Conservation (phyloP, 768 basidiomycete species). For the Trametes coccinea region DNA sequence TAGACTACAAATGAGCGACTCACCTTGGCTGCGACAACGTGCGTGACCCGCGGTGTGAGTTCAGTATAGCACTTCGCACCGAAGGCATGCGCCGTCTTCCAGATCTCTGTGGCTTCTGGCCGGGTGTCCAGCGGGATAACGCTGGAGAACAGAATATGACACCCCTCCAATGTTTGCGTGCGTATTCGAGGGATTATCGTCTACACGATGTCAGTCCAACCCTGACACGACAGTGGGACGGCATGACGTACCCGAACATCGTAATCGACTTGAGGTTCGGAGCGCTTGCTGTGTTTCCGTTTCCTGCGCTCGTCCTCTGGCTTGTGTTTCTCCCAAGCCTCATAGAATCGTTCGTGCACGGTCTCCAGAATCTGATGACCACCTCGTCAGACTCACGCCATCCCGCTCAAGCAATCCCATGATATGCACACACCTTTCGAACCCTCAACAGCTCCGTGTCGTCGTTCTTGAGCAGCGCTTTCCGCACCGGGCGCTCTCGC, state of each 20-base stretch:
- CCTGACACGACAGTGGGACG: neutral
- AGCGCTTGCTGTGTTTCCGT: slow-evolving; percentile 33
- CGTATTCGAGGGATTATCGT: slow-evolving; percentile 84
- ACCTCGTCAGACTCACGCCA: neutral
- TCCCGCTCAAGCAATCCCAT: neutral
- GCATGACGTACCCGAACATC: slow-evolving; percentile 78
- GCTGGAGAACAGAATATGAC: slow-evolving; percentile 89
- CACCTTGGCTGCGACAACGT: slow-evolving; percentile 91
- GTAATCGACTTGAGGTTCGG: slow-evolving; percentile 37
- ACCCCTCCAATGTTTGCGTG: slow-evolving; percentile 69
- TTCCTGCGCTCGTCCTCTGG: slow-evolving; percentile 29
- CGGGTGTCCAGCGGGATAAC: slow-evolving; percentile 88
- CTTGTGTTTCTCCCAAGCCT: slow-evolving; percentile 53
- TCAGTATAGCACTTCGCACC: slow-evolving; percentile 82
- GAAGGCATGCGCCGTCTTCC: slow-evolving; percentile 84
- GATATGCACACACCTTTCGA: slow-evolving; percentile 49
- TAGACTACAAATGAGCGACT: slow-evolving; percentile 18
- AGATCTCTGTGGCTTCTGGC: slow-evolving; percentile 80
- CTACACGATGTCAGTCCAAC: slow-evolving; percentile 41
- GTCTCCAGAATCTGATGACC: slow-evolving; percentile 73
- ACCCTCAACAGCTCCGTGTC: slow-evolving; percentile 82
- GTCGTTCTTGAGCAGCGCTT: slow-evolving; percentile 84
- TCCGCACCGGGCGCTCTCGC: slow-evolving; percentile 51
- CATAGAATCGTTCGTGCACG: slow-evolving; percentile 78
- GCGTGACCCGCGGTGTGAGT: slow-evolving; percentile 68